Conservation (phyloP, 495 filamentous ascomycete species). For the Penicillium odoratum region DNA sequence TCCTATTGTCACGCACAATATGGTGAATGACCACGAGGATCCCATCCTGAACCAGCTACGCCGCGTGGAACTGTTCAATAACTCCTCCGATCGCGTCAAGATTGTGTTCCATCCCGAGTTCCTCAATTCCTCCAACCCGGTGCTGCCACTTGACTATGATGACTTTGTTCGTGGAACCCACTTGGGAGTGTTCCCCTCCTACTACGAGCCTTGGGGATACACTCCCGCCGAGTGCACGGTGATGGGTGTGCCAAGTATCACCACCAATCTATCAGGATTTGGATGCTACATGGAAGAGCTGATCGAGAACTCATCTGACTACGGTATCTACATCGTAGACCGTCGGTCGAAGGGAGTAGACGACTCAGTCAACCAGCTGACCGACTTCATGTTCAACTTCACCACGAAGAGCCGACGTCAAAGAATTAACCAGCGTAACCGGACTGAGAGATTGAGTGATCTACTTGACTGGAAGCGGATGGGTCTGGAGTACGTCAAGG, state of each 20-base stretch:
- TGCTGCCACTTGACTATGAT: constrained; percentile 94
- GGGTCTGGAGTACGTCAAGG: constrained; percentile 99
- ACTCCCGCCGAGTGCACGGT: constrained; percentile 98
- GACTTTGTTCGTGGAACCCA: constrained; percentile 98
- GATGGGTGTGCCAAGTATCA: constrained; percentile 98
- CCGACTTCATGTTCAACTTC: constrained; percentile 93
- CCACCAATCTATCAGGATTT: constrained; percentile 95
- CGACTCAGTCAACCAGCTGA: constrained; percentile 93
- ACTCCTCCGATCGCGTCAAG: constrained; percentile 92
- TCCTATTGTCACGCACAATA: constrained; percentile 99
- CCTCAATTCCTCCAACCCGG: constrained; percentile 90
- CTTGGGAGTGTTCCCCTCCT: constrained; percentile 91
- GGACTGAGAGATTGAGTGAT: constrained; percentile 94
- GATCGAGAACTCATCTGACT: constrained; percentile 96
- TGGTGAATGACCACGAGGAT: constrained; percentile 90
- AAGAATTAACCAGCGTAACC: constrained; percentile 96
- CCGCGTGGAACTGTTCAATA: constrained; percentile 94
- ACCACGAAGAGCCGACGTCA: constrained; percentile 90
- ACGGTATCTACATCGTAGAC: constrained; percentile 98
- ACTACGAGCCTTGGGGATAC: constrained; percentile 99
- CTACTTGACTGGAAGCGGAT: constrained; percentile 98
- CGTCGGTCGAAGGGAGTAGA: constrained; percentile 94
- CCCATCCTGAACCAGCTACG: constrained; percentile 96
- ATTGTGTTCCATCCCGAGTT: constrained; percentile 98
- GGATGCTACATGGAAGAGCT: constrained; percentile 99